These are phyloP conservation scores for Trichoderma oligosporum DNA, from an alignment of 2,329 filamentous ascomycete genomes.

Conservation along the genomic window DNA sequence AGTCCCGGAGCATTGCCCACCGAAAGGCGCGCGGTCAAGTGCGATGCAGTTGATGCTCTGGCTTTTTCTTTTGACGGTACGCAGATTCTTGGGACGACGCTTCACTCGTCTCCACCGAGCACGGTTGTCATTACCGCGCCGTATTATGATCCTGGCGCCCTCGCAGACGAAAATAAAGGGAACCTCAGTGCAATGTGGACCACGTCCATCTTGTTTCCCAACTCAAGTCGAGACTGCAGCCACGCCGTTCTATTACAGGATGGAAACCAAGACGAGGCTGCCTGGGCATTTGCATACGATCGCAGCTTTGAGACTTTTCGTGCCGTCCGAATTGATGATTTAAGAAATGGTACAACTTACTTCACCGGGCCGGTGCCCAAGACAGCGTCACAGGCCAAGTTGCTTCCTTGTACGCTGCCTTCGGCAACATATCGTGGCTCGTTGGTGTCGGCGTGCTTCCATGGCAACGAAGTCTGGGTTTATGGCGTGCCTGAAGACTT, in stretches of 20 bases:
- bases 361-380: conserved; percentile 67
- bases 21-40: conserved; percentile 73
- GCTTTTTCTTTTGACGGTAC: conserved; percentile 75
- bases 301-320: conserved; percentile 73
- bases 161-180: conserved; percentile 64
- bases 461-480: conserved; percentile 69
- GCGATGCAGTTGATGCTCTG: conserved; percentile 68
- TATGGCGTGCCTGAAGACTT: conserved; percentile 74
- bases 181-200: conserved; percentile 76
- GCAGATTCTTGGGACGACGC: conserved; percentile 72
- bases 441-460: conserved; percentile 69
- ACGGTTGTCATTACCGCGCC: conserved; percentile 76
- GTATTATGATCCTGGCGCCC: conserved; percentile 69
- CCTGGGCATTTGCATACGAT: conserved; percentile 77
- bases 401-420: conserved; percentile 65
- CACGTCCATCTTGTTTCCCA: conserved; percentile 78
- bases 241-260: conserved; percentile 68
- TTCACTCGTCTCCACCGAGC: conserved; percentile 59
- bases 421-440: conserved; percentile 66
- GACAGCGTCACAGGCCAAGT: conserved; percentile 50
- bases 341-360: conserved; percentile 72
- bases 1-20: conserved; percentile 59
- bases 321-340: conserved; percentile 69
- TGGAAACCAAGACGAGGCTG: conserved; percentile 59
- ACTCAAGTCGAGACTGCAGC: conserved; percentile 73